Conservation (phyloP, 257 asterid genomes). For the Penstemon davidsonii region DNA sequence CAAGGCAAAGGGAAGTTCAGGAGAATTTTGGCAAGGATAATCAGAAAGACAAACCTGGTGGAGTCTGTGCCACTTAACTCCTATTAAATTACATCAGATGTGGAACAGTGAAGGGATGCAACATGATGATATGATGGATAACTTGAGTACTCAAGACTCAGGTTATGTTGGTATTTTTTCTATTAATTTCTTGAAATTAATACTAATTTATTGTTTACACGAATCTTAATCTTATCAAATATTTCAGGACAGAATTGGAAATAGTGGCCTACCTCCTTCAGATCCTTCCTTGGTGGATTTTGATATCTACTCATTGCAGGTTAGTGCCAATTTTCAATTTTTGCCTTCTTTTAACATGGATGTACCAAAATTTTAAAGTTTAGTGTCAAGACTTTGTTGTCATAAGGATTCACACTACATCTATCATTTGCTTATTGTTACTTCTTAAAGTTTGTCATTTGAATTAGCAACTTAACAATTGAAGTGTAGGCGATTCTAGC, state of each 20-base stretch:
- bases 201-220: constrained; percentile 15
- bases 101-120: constrained; percentile 48
- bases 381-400: background rate
- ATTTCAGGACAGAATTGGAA: constrained; percentile 58
- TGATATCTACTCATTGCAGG: constrained; percentile 82
- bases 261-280: constrained; percentile 54
- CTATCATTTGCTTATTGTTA: background rate
- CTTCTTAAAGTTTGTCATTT: background rate
- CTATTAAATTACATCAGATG: constrained; percentile 32
- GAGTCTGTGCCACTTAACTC: constrained; percentile 43
- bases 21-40: constrained; percentile 43
- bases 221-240: constrained; percentile 24
- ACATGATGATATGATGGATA: constrained; percentile 56
- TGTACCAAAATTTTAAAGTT: background rate
- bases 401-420: background rate
- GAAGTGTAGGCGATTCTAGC: background rate
- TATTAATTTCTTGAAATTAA: no score
- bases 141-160: constrained; percentile 48
- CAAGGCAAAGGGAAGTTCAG: constrained; percentile 40
- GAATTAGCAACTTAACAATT: constrained; percentile 2
- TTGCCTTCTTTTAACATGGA: constrained; percentile 4
- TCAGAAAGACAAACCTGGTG: constrained; percentile 38
- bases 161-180: no score
- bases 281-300: constrained; percentile 60
- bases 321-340: constrained; percentile 39